Evolutionary conservation across 768 basidiomycete species (phyloP).

Genomic region (Lactarius hengduanensis): DNA sequence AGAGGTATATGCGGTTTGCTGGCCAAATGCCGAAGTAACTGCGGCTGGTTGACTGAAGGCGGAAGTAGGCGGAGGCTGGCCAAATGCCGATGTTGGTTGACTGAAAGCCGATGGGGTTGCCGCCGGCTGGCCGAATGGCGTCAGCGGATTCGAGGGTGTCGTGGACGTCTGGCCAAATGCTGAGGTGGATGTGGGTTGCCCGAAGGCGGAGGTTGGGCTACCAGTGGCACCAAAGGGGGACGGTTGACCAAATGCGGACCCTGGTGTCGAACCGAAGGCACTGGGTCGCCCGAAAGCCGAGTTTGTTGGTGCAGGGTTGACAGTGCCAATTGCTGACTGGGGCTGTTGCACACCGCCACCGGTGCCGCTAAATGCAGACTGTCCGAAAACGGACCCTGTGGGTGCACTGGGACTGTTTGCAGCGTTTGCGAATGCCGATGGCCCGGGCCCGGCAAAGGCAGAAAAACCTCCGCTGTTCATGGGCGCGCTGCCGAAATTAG

Average conservation of each 20-base stretch:
- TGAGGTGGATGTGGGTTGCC: conserved; percentile 13
- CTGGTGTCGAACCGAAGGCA: conserved; percentile 25
- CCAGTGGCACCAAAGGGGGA: conserved; percentile 11
- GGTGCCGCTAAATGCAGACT: conserved; percentile 28
- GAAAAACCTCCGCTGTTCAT: conserved; percentile 22
- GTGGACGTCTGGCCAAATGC: conserved; percentile 20
- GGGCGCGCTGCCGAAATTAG: conserved; percentile 15
- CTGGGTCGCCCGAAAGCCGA: conserved; percentile 40
- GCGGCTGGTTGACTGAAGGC: conserved; percentile 46
- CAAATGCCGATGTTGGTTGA: conserved; percentile 36
- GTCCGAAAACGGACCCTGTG: conserved; percentile 29
- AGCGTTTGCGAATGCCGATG: conserved; percentile 23
- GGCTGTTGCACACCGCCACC: conserved; percentile 10
- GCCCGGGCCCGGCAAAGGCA: conserved; percentile 26
- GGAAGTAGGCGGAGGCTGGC: conserved; percentile 42
- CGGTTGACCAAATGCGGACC: conserved; percentile 40
- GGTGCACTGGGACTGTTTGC: conserved; percentile 10
- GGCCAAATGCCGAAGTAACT: conserved; percentile 48
- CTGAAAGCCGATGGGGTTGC: conserved; percentile 35
- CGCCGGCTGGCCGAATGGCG: conserved; percentile 30
- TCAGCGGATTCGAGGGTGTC: conserved; percentile 2
- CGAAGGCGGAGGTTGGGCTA: conserved; percentile 13
- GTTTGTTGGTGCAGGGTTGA: conserved; percentile 31
- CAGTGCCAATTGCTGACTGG: conserved; percentile 25
- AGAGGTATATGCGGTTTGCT: conserved; percentile 38